phyloP scores from a whole-genome alignment of 805 yeast genomes.

The Kodamaea sagamina region DNA sequence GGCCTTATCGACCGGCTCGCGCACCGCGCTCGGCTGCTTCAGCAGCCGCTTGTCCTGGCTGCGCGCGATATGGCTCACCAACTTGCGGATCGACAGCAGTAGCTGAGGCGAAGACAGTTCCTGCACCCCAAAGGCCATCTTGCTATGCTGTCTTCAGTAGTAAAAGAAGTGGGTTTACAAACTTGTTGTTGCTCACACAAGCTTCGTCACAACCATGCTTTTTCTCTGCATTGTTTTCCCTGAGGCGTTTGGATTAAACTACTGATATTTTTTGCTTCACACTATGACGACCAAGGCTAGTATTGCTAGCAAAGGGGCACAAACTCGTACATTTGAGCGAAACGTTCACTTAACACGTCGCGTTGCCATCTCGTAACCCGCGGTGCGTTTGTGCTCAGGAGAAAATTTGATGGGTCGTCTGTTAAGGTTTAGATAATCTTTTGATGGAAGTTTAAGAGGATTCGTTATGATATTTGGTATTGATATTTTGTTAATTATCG shows the following conservation, averaged over 20 bases:
- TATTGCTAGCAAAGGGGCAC: constrained; percentile 1
- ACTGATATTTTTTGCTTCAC: background rate
- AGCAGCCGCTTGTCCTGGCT: background rate
- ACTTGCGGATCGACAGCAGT: background rate
- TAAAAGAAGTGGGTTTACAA: background rate
- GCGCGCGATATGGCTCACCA: constrained; percentile 1
- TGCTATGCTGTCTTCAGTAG: background rate
- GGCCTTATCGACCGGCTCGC: background rate
- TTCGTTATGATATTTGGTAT: too few relatives aligned
- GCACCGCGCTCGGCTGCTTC: too few relatives aligned
- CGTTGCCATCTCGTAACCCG: background rate
- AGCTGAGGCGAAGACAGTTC: constrained; percentile 6
- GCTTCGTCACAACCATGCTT: constrained; percentile 6
- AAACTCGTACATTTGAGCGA: constrained; percentile 2
- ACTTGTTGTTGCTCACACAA: constrained; percentile 4
- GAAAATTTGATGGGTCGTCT: too few relatives aligned
- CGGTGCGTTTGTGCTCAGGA: too few relatives aligned
- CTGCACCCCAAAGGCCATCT: constrained; percentile 6
- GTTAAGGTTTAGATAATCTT: background rate
- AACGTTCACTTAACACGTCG: background rate
- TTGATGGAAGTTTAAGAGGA: background rate
- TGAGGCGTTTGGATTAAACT: constrained; percentile 3
- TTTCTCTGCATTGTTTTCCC: constrained; percentile 5
- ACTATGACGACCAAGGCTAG: background rate
- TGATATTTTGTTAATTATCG: too few relatives aligned